Base-by-base conservation (phyloP, 1,139 yeast genomes). In the Wickerhamiella infanticola region DNA sequence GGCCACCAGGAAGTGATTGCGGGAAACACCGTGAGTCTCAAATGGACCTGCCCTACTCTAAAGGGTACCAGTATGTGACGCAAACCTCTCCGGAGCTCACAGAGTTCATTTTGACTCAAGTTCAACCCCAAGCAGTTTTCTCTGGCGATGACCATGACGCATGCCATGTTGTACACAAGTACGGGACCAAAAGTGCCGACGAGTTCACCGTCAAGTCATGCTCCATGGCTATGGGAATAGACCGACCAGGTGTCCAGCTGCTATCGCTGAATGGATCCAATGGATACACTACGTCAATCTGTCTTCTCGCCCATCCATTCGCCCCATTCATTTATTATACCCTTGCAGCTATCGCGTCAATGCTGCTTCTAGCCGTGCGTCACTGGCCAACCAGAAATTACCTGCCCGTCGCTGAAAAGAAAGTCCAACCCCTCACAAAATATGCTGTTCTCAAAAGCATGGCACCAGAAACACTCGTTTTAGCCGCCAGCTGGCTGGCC, bases 121-220 rank as follows among this genome's bases (percentile, higher is more conserved):
- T 86, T 1, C 66, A 71, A 44, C 98, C 98, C 0, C 65, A 67
- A 18, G 64, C 80, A 6, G 70, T 84, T 1, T 83, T 86, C 59
- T 79, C 94, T 3, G 98, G 98, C 1, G 98, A 90, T 59, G 98
- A 90, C 60, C 98, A 90, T 63, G 98, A 90, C 61, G 88, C 85
- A 53, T 90, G 98, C 63, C 86, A 81, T 52, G 74, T 82, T 11
- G 63, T 66, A 9, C 95, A 86, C 56, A 62, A 70, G 2, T 76
- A 71, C 46, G 44, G 49, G 6, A 41, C 40, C 11, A n/a, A 43
- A 41, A 46, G 42, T 40, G 36, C 58, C 47, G 76, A 79, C 44
- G 98, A 90, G 61, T 77, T 81, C 50, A 83, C 96, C 0, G 86
- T 86, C 18, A 90, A 90, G 59, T 75, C 94, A 1, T 77, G 83